phyloP scores from a whole-genome alignment of 2,329 filamentous ascomycete species.

The Nectriaceae sp. region DNA sequence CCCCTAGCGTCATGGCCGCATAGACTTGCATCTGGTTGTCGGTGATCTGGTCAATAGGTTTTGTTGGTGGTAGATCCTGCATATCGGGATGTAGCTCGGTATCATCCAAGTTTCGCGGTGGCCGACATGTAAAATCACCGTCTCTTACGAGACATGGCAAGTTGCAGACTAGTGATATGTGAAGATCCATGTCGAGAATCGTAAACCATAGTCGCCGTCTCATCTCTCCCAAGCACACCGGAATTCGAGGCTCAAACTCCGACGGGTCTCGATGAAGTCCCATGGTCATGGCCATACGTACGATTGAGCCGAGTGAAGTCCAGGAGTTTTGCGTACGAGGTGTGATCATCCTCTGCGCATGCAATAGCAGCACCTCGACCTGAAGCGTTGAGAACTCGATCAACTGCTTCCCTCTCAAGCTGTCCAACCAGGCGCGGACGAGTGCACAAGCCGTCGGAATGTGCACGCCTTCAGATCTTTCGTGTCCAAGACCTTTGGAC shows the following conservation, averaged over 20 bases:
- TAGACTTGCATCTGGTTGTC: conserved; percentile 57
- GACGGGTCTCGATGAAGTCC: conserved; percentile 58
- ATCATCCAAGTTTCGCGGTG: conserved; percentile 57
- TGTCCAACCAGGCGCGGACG: conserved; percentile 55
- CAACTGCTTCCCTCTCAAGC: conserved; percentile 52
- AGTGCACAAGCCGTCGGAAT: conserved; percentile 58
- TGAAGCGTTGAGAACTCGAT: conserved; percentile 56
- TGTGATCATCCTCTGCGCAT: conserved; percentile 55
- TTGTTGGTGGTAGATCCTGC: conserved; percentile 48
- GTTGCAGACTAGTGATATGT: conserved; percentile 54
- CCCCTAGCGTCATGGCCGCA: conserved; percentile 50
- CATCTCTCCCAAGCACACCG: conserved; percentile 54
- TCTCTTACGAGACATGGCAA: conserved; percentile 53
- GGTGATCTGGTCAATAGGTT: conserved; percentile 53
- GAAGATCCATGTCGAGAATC: conserved; percentile 58
- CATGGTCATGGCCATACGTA: conserved; percentile 62
- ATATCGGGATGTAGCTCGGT: conserved; percentile 50
- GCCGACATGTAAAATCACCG: conserved; percentile 54
- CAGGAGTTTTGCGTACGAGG: conserved; percentile 53
- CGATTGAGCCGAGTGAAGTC: conserved; percentile 56
- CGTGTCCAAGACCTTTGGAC: conserved; percentile 51
- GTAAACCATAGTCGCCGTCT: conserved; percentile 58
- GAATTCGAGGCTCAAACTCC: conserved; percentile 51
- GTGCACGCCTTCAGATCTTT: conserved; percentile 56
- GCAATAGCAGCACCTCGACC: conserved; percentile 54